These are phyloP conservation scores for Zychaea mexicana DNA, from an alignment of 371 early-diverging fungal species.

Conservation along the genomic window DNA sequence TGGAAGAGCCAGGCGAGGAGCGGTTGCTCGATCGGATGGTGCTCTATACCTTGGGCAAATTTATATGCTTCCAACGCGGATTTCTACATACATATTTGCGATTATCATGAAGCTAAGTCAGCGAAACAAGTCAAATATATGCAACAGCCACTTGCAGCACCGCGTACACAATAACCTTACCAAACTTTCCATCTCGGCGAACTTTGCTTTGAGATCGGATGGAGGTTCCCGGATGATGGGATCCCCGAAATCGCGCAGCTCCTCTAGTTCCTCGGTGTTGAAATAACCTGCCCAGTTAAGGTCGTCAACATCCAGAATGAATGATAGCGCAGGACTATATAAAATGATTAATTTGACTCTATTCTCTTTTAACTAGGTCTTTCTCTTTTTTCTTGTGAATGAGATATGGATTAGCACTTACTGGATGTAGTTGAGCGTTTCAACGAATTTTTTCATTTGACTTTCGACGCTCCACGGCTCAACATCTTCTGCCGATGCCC, in stretches of 20 bases:
- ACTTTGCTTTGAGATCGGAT: neutral
- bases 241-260: neutral
- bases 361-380: neutral
- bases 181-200: neutral
- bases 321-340: neutral
- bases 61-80: too few relatives aligned
- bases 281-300: neutral
- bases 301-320: neutral
- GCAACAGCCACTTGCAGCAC: too few relatives aligned
- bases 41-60: too few relatives aligned
- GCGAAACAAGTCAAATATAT: too few relatives aligned
- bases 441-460: neutral
- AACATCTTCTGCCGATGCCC: too few relatives aligned
- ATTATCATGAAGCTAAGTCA: too few relatives aligned
- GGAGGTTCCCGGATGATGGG: neutral
- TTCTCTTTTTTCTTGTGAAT: neutral
- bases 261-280: neutral
- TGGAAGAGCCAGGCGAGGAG: too few relatives aligned
- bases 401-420: neutral
- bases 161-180: neutral
- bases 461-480: too few relatives aligned
- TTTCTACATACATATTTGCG: too few relatives aligned
- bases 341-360: neutral
- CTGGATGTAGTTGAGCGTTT: neutral
- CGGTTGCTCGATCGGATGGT: too few relatives aligned